phyloP scores from a whole-genome alignment of 148 eudicot species.

The Heliamphora exappendiculata region DNA sequence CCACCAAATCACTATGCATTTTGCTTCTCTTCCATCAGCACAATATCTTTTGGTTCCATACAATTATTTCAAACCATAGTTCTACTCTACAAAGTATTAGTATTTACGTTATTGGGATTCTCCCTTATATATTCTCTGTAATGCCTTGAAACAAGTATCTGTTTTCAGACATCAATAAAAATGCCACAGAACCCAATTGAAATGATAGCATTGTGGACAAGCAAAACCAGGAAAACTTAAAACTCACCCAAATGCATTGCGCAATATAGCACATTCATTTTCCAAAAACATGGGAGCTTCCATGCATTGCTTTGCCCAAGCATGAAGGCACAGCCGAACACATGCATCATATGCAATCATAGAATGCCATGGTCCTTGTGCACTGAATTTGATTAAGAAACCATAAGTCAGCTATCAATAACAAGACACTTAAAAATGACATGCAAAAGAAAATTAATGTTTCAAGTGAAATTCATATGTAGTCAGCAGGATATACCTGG shows the following conservation, averaged over 20 bases:
- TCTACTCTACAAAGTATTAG: background rate
- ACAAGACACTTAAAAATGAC: background rate
- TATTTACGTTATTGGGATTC: background rate
- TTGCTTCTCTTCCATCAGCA: background rate
- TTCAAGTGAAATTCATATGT: background rate
- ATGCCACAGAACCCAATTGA: background rate
- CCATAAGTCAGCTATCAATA: background rate
- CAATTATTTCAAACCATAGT: background rate
- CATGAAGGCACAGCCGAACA: slow-evolving; percentile 89
- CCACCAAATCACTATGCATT: background rate
- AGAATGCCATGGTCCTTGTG: slow-evolving; percentile 83
- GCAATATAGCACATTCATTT: slow-evolving; percentile 76
- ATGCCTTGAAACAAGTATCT: background rate
- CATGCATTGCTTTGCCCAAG: slow-evolving; percentile 92
- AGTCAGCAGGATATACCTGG: slow-evolving; percentile 50
- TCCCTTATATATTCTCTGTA: background rate
- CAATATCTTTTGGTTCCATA: background rate
- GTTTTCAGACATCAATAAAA: background rate
- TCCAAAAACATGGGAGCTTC: slow-evolving; percentile 91
- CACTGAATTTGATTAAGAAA: slow-evolving; percentile 40
- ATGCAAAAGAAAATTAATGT: background rate
- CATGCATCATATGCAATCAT: slow-evolving; percentile 94
- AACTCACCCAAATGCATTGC: slow-evolving; percentile 79
- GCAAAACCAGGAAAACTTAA: background rate
- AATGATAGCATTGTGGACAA: slow-evolving; percentile 1